Evolutionary conservation across 2,329 filamentous ascomycete species (phyloP).

Genomic region (Epichloe coenophiala): DNA sequence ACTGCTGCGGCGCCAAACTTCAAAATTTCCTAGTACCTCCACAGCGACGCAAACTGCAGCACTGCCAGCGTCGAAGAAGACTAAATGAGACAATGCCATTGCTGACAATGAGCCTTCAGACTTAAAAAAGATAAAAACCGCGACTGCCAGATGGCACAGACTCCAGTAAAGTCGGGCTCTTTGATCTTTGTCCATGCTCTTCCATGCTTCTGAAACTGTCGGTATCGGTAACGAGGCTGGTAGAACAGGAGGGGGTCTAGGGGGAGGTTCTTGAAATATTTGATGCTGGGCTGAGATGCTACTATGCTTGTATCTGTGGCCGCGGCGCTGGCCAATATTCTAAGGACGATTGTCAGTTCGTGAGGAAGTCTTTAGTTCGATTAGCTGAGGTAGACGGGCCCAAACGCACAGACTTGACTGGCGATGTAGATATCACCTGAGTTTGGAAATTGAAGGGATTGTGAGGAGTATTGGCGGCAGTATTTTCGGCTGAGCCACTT

Average conservation of each 20-base stretch:
- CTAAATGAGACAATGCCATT: constrained; percentile 81
- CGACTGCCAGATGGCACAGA: constrained; percentile 71
- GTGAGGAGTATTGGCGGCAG: constrained; percentile 16
- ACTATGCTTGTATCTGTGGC: constrained; percentile 96
- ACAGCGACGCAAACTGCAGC: constrained; percentile 84
- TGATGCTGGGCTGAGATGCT: constrained; percentile 81
- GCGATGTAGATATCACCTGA: constrained; percentile 58
- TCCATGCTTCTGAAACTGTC: constrained; percentile 74
- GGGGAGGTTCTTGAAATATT: constrained; percentile 92
- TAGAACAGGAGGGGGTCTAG: constrained; percentile 71
- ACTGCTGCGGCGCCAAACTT: constrained; percentile 88
- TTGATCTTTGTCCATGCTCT: constrained; percentile 82
- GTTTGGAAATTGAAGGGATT: constrained; percentile 95
- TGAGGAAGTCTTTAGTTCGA: not conserved
- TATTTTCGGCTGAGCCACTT: not conserved
- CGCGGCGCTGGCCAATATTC: constrained; percentile 82
- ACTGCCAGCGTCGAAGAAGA: constrained; percentile 90
- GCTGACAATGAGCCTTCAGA: constrained; percentile 78
- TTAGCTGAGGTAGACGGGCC: not conserved
- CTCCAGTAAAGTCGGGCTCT: constrained; percentile 78
- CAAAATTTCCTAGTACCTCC: constrained; percentile 90
- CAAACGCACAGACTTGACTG: constrained; percentile 58
- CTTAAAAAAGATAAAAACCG: constrained; percentile 78
- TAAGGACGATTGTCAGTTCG: constrained; percentile 19
- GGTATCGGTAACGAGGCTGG: constrained; percentile 87